A percentile compares a stretch with the other conserved stretches of the same genome.
Evolutionary conservation across 2,329 filamentous ascomycete species (phyloP).

Genomic region (Aspergillus unguis): DNA sequence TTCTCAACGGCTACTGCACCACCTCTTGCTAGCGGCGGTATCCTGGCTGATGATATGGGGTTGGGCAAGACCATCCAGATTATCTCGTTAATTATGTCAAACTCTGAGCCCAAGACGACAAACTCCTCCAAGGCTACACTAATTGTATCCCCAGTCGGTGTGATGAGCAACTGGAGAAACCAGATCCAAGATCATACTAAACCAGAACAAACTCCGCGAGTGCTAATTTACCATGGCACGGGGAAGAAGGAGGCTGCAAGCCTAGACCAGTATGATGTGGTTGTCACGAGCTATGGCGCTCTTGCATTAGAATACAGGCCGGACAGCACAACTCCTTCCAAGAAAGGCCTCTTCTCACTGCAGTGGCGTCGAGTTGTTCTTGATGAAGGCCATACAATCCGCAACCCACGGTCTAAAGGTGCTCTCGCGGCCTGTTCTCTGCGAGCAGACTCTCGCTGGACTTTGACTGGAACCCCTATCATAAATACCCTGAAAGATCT

Average conservation of each 20-base stretch:
- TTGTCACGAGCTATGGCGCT: slow-evolving; percentile 82
- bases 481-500: slow-evolving; percentile 79
- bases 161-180: slow-evolving; percentile 87
- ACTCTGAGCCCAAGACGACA: slow-evolving; percentile 41
- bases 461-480: slow-evolving; percentile 76
- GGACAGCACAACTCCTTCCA: slow-evolving; percentile 43
- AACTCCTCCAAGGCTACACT: slow-evolving; percentile 62
- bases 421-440: slow-evolving; percentile 66
- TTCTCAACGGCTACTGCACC: slow-evolving; percentile 60
- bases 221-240: slow-evolving; percentile 72
- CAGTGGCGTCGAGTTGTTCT: slow-evolving; percentile 77
- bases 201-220: slow-evolving; percentile 57
- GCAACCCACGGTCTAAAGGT: slow-evolving; percentile 71
- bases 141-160: slow-evolving; percentile 76
- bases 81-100: slow-evolving; percentile 71
- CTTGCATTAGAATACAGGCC: slow-evolving; percentile 63
- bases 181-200: slow-evolving; percentile 73
- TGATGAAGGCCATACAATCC: slow-evolving; percentile 79
- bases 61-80: slow-evolving; percentile 85
- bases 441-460: slow-evolving; percentile 71
- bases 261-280: slow-evolving; percentile 66
- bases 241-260: slow-evolving; percentile 57
- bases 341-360: slow-evolving; percentile 58
- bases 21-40: slow-evolving; percentile 70
- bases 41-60: slow-evolving; percentile 90